Conservation (phyloP, 106 monocot genomes). For the Ottelia alismoides region DNA sequence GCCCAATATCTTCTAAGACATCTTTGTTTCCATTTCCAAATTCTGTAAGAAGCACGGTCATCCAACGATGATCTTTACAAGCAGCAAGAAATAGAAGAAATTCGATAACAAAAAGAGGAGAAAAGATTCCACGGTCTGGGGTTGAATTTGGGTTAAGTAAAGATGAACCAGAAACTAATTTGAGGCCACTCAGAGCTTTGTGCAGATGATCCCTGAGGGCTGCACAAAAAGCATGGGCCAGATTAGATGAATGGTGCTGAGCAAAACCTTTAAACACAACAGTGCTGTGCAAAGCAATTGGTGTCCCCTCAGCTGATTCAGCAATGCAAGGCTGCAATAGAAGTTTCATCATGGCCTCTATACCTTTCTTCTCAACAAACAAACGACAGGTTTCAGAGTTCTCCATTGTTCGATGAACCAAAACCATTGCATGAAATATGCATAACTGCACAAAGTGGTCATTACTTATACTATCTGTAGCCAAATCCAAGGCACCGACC, state of each 20-base stretch:
- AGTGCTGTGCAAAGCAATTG: slow-evolving; percentile 94
- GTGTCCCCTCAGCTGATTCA: slow-evolving; percentile 93
- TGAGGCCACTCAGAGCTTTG: slow-evolving; percentile 56
- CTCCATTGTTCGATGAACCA: slow-evolving; percentile 83
- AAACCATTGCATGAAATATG: slow-evolving; percentile 91
- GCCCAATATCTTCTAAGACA: slow-evolving; percentile 84
- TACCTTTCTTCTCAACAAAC: slow-evolving; percentile 92
- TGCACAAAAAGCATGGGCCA: slow-evolving; percentile 77
- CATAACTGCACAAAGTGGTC: slow-evolving; percentile 82
- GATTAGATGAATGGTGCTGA: slow-evolving; percentile 78
- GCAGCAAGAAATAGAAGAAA: slow-evolving; percentile 93
- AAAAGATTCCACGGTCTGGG: slow-evolving; percentile 38
- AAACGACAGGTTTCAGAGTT: slow-evolving; percentile 91
- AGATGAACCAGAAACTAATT: slow-evolving; percentile 28
- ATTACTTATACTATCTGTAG: slow-evolving; percentile 48
- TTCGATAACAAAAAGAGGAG: slow-evolving; percentile 92
- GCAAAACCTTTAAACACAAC: slow-evolving; percentile 97
- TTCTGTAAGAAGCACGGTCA: slow-evolving; percentile 72
- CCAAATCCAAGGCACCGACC: slow-evolving; percentile 46
- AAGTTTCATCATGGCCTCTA: slow-evolving; percentile 64
- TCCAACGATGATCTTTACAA: slow-evolving; percentile 93
- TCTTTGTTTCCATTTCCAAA: slow-evolving; percentile 80
- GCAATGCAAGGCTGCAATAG: slow-evolving; percentile 80
- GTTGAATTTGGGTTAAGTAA: slow-evolving; percentile 22
- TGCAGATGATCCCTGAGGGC: slow-evolving; percentile 61